Evolutionary conservation across 441 rosid species (phyloP).

Genomic region (Arabidopsis hybrid): DNA sequence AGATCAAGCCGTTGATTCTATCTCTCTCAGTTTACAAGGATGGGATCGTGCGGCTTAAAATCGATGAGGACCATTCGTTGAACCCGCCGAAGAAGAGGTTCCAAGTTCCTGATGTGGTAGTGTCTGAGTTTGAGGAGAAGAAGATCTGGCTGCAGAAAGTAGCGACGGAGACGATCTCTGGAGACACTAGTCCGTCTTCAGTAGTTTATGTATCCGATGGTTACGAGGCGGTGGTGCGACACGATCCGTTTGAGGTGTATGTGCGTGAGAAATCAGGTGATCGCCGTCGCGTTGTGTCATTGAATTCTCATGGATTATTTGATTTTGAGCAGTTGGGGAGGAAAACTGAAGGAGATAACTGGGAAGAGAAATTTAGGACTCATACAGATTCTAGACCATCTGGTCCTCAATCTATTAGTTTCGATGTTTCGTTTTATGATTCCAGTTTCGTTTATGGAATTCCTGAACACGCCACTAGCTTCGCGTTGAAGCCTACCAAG

Average conservation of each 20-base stretch:
- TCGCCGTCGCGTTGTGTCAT: constrained; percentile 63
- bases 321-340: constrained; percentile 87
- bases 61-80: constrained; percentile 77
- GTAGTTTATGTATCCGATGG: constrained; percentile 69
- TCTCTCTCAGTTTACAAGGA: constrained; percentile 73
- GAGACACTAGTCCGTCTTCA: constrained; percentile 62
- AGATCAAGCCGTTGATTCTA: constrained; percentile 66
- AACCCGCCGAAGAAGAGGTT: constrained; percentile 75
- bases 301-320: constrained; percentile 84
- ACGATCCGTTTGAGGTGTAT: constrained; percentile 84
- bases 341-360: constrained; percentile 77
- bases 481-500: constrained; percentile 86
- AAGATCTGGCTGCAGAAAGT: constrained; percentile 80
- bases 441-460: constrained; percentile 90
- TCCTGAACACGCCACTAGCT: constrained; percentile 90
- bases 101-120: constrained; percentile 82
- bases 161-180: constrained; percentile 59
- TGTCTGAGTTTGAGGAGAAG: constrained; percentile 63
- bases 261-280: constrained; percentile 68
- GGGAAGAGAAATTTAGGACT: constrained; percentile 89
- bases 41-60: constrained; percentile 76
- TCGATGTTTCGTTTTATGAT: constrained; percentile 89
- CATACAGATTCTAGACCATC: constrained; percentile 87
- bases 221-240: constrained; percentile 83
- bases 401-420: constrained; percentile 95